Evolutionary conservation across 1,284 basidiomycete species (phyloP), one percentile per base, ranked within the genome.

Genomic region (Austroboletus rostrupii): DNA sequence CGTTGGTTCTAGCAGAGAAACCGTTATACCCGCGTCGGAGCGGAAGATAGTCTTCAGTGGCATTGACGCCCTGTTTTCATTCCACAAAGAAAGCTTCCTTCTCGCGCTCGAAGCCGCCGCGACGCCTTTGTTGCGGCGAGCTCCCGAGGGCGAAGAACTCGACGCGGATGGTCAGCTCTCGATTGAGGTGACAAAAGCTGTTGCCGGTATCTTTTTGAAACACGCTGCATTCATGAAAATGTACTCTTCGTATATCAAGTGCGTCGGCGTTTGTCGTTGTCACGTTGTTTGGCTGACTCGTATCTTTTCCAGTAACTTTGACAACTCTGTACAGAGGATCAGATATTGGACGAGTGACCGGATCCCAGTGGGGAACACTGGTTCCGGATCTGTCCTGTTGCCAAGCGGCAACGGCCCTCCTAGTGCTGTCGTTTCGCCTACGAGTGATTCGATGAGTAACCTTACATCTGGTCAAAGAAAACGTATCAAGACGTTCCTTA

Each of bases 211-310:
- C 37, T 99, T 99, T 70, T 74, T 88, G 54, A 89, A 85, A 44
- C 93, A 97, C 68, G 91, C 92, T 36, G 92, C 93, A 9, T 96
- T 96, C 75, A 92, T 97, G 90, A 92, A 80, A 72, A 93, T 97
- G 86, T 97, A 97, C 70, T 94, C 92, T 43, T 90, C 88, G 36
- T 97, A 96, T 68, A 96, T 96, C 77, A 97, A 95, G 89, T 92
- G 66, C 65, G 89, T 77, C 26, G 3, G 26, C 41, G 53, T 48
- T 43, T 52, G 32, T 36, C 13, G 31, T 20, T 29, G 46, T 47
- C 50, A 35, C 13, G 39, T 20, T 10, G n/a, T 45, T 43, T 45
- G 43, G 32, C 54, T 57, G 38, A 57, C 46, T 38, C 47, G 2
- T 29, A 52, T 35, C 47, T 49, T 43, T 49, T 41, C 32, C 59